Conservation (phyloP, 2,329 filamentous ascomycete genomes). For the Fusarium decemcellulare region DNA sequence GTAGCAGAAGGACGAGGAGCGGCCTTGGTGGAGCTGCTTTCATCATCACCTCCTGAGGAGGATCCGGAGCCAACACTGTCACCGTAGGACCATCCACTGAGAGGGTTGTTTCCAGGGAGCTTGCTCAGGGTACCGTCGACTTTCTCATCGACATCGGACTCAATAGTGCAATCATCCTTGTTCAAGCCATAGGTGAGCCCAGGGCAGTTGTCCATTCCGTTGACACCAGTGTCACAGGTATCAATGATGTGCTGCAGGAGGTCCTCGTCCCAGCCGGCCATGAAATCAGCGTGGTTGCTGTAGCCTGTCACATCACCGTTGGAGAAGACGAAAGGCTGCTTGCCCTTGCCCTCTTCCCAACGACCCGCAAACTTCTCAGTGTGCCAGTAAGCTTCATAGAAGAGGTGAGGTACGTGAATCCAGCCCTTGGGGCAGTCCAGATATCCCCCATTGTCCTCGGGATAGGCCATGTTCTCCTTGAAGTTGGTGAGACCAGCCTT, state of each 20-base stretch:
- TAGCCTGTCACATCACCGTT: slow-evolving; percentile 80
- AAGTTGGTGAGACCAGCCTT: slow-evolving; percentile 70
- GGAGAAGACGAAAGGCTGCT: slow-evolving; percentile 76
- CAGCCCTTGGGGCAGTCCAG: slow-evolving; percentile 69
- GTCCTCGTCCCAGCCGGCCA: slow-evolving; percentile 78
- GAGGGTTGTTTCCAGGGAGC: slow-evolving; percentile 69
- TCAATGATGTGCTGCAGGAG: slow-evolving; percentile 77
- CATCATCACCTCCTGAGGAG: slow-evolving; percentile 23
- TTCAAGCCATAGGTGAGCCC: slow-evolving; percentile 69
- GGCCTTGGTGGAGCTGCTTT: slow-evolving; percentile 21
- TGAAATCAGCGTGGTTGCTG: slow-evolving; percentile 80
- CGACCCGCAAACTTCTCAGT: slow-evolving; percentile 65
- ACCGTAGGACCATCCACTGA: slow-evolving; percentile 67
- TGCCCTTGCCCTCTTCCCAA: slow-evolving; percentile 68
- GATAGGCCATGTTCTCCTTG: slow-evolving; percentile 77
- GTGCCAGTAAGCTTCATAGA: slow-evolving; percentile 74
- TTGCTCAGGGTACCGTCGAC: slow-evolving; percentile 59
- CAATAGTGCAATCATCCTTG: slow-evolving; percentile 65
- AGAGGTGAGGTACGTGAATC: slow-evolving; percentile 70
- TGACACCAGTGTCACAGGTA: slow-evolving; percentile 72
- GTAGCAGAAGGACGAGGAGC: slow-evolving; percentile 24
- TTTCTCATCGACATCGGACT: slow-evolving; percentile 61
- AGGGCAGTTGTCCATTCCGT: slow-evolving; percentile 74
- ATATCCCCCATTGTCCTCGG: slow-evolving; percentile 63
- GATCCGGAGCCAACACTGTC: slow-evolving; percentile 24